Percentiles rank a stretch among this genome's conserved stretches.
phyloP scores from a whole-genome alignment of 2,329 filamentous ascomycete species.

The Hymenoscyphus infarciens region DNA sequence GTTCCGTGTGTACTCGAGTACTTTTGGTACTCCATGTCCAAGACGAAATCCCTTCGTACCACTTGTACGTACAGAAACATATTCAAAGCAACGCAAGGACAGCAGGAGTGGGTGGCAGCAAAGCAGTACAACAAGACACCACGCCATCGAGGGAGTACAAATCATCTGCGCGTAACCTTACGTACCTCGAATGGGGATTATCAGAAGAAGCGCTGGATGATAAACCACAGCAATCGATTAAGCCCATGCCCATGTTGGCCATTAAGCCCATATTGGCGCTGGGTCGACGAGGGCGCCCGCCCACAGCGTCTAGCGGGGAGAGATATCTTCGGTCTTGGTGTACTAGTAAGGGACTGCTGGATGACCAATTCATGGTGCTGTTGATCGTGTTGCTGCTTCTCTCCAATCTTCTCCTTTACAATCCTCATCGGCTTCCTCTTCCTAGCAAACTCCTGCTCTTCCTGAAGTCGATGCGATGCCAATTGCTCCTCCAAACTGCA shows the following conservation, averaged over 20 bases:
- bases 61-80: not conserved
- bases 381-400: not conserved
- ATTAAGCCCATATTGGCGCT: not conserved
- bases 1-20: not conserved
- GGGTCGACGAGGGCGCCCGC: not conserved
- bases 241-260: not conserved
- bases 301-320: constrained; percentile 8
- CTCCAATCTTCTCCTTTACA: not conserved
- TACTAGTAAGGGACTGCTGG: too few relatives aligned
- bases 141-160: not conserved
- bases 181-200: not conserved
- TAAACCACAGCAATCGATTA: not conserved
- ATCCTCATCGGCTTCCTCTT: not conserved
- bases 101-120: not conserved
- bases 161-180: not conserved
- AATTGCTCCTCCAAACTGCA: not conserved
- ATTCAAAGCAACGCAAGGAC: not conserved
- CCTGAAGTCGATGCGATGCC: not conserved
- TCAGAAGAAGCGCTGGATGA: not conserved
- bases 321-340: constrained; percentile 8
- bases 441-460: not conserved
- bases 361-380: not conserved
- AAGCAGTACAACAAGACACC: not conserved
- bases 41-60: not conserved
- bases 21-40: not conserved